Base-by-base conservation (phyloP, 106 monocot species). In the Agapanthus africanus region DNA sequence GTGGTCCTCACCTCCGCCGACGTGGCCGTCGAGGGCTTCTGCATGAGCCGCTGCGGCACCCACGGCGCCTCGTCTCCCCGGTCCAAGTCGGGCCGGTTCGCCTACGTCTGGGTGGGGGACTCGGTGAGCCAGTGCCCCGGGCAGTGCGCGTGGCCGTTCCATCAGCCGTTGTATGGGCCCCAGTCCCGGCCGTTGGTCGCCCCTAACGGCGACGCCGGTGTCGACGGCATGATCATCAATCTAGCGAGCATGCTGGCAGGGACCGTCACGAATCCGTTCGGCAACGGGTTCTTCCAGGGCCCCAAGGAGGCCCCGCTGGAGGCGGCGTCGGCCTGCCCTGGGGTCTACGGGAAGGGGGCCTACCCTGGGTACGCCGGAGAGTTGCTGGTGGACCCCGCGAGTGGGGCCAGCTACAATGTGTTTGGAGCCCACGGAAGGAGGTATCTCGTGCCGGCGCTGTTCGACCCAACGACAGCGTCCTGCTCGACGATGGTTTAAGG, bases 111-210 rank as follows among this genome's bases (percentile, higher is more conserved):
- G 92, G 92, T 93, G 4, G 92, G 92, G 1, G 85, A 93, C 85
- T 79, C 92, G 65, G 90, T 76, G 37, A 56, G 4, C 0, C 94
- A 94, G 79, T 94, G 90, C 74, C 87, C 94, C 4, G 94, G 94
- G 0, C 90, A 87, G 83, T 94, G 94, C 83, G 86, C 88, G 59
- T 94, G 93, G 90, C 93, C 90, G 6, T 92, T 85, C 73, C 85
- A 91, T 80, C 87, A 88, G 78, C 92, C 92, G 11, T 32, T 73
- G 19, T 92, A 92, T 71, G 92, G 92, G 25, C 92, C 88, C 1
- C 92, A 93, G 74, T 22, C 56, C 16, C 65, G 84, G 49, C 82
- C 87, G 31, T 46, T 87, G 67, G 63, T 73, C 4, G 67, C 91
- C 0, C 91, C 93, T 5, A 93, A 93, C 78, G 83, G 83, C 23